These are phyloP conservation scores for Lyophyllum semitale DNA, from an alignment of 768 basidiomycete genomes.

Conservation along the genomic window DNA sequence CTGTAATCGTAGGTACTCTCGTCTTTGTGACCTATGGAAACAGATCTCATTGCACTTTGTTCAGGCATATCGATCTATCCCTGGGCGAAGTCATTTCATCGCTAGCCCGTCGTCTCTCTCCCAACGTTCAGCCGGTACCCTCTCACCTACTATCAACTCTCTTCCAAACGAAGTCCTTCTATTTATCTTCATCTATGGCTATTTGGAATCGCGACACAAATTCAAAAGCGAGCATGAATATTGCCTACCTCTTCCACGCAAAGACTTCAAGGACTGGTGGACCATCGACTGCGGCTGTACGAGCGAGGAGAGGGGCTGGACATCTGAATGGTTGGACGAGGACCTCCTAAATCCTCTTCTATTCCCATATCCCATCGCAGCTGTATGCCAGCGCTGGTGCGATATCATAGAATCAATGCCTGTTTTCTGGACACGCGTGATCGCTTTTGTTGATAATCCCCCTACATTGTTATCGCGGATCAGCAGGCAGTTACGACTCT, in stretches of 20 bases:
- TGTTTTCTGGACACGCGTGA: slow-evolving; percentile 20
- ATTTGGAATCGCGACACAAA: background rate
- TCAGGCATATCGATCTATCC: no score
- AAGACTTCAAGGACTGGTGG: background rate
- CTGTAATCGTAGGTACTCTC: no score
- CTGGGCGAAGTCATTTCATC: no score
- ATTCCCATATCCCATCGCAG: slow-evolving; percentile 2
- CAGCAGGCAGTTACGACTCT: slow-evolving; percentile 11
- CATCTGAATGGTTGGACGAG: background rate
- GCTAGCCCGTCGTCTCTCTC: no score
- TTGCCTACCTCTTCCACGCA: background rate
- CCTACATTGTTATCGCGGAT: slow-evolving; percentile 10
- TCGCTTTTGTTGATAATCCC: slow-evolving; percentile 16
- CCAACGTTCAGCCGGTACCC: no score
- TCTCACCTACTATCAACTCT: no score
- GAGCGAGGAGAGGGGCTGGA: background rate
- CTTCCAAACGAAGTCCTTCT: background rate
- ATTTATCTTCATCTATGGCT: background rate
- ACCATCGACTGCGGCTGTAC: background rate
- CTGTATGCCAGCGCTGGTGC: slow-evolving; percentile 5
- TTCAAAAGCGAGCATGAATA: background rate
- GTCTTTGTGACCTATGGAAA: no score
- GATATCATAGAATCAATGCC: background rate
- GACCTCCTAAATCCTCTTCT: background rate
- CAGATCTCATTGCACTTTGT: no score